These are phyloP conservation scores for Carallia pectinifolia DNA, from an alignment of 345 rosid species.

Conservation along the genomic window DNA sequence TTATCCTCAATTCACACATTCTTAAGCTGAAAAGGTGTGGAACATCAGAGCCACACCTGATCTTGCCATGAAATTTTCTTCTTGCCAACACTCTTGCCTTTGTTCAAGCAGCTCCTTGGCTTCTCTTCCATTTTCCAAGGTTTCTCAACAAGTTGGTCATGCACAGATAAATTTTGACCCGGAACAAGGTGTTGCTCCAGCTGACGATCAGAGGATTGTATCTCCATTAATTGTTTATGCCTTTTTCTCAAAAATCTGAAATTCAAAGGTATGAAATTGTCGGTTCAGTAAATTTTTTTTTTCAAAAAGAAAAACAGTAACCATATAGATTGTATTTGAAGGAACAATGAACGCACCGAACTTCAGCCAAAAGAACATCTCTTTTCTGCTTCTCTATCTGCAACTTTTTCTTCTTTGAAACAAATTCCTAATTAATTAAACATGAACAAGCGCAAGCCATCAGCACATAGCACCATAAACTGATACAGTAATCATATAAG, in stretches of 20 bases:
- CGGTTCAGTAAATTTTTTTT: neutral
- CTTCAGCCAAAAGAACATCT: conserved; percentile 42
- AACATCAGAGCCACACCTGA: conserved; percentile 22
- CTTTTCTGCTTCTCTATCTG: conserved; percentile 33
- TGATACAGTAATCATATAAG: too few relatives aligned
- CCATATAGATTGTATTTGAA: neutral
- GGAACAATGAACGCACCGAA: conserved; percentile 28
- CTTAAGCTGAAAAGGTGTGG: neutral
- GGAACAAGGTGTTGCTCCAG: neutral
- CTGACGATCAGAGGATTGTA: conserved; percentile 1
- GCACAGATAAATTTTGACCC: neutral
- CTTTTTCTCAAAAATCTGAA: conserved; percentile 26
- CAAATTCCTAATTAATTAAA: conserved; percentile 32
- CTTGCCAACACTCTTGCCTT: conserved; percentile 22
- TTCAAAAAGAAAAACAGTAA: neutral
- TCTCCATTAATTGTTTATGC: conserved; percentile 12
- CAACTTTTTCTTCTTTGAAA: conserved; percentile 40
- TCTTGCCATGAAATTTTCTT: conserved; percentile 45
- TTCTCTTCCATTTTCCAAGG: neutral
- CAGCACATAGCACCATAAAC: neutral
- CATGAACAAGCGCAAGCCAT: conserved; percentile 12
- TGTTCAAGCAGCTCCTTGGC: conserved; percentile 2
- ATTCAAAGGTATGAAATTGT: neutral
- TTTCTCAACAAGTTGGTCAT: neutral
- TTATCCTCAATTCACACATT: neutral